Base-by-base conservation (phyloP, 75 land plant species). In the Isoetes taiwanensis region DNA sequence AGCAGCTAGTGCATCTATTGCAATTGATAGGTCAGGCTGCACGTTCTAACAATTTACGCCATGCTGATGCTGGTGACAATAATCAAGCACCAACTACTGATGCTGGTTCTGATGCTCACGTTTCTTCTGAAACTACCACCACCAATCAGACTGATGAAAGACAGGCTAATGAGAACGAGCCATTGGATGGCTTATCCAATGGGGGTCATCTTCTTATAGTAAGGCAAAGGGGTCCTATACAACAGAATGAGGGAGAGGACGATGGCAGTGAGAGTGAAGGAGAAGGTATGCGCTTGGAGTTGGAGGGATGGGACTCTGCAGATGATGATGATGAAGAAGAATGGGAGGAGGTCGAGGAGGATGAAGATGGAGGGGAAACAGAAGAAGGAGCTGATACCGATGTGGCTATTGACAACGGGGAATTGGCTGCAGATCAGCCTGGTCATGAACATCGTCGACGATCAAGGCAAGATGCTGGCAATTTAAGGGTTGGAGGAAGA, bases 181-280 rank as follows among this genome's bases (percentile, higher is more conserved):
- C 64, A n/a, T n/a, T n/a, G 12, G 43, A 59, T 57, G 21, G 67
- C 43, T 70, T 78, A 14, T 55, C 41, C 34, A 78, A 58, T 52
- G 63, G 67, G 28, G 61, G 64, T 34, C 2, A 70, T 70, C 67
- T 41, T 66, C 25, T 30, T 57, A 25, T 68, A 73, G 21, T 41
- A 58, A 30, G 81, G 78, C 1, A n/a, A n/a, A 31, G 56, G 19
- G 70, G 64, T 48, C 28, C 43, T 43, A 32, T 37, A 14, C 68
- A 59, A 14, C 64, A 58, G 40, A 73, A 64, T 41, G 58, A 64
- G 28, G 83, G 32, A 17, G 29, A 52, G 16, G 65, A 67, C 21
- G 70, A 54, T 28, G 70, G 28, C 2, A 78, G 64, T 68, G 85
- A 81, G 32, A 72, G 73, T 29, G 88, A 81, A 40, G 64, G 74